Conservation (phyloP, 2,329 filamentous ascomycete genomes). For the Eutypella sp. region DNA sequence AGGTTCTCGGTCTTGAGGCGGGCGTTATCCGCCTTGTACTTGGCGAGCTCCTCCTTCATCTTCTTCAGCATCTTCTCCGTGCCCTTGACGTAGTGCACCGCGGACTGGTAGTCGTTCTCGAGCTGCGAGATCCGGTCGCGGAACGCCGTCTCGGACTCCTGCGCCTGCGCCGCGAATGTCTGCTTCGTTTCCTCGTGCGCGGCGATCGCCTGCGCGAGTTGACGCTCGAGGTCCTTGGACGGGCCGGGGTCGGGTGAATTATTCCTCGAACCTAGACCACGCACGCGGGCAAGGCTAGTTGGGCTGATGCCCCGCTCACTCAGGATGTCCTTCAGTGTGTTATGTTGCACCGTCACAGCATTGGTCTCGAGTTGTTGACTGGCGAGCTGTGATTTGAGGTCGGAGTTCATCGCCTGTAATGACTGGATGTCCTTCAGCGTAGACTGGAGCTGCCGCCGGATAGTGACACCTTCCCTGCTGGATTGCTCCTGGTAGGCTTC, state of each 20-base stretch:
- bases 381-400: constrained; percentile 76
- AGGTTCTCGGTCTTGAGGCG: constrained; percentile 80
- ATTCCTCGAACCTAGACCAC: constrained; percentile 67
- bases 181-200: constrained; percentile 82
- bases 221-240: constrained; percentile 80
- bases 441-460: constrained; percentile 83
- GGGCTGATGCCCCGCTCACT: constrained; percentile 83
- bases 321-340: constrained; percentile 87
- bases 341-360: constrained; percentile 85
- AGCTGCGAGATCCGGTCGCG: constrained; percentile 90
- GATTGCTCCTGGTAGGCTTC: constrained; percentile 97
- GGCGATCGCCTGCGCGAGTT: constrained; percentile 70
- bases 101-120: constrained; percentile 95
- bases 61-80: constrained; percentile 99
- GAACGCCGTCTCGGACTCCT: constrained; percentile 84
- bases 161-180: constrained; percentile 70
- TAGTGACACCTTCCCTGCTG: constrained; percentile 83
- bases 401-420: constrained; percentile 74
- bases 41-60: constrained; percentile 94
- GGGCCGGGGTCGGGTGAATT: constrained; percentile 76
- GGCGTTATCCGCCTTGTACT: constrained; percentile 82
- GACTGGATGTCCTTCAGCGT: constrained; percentile 77
- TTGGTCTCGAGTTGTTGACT: constrained; percentile 91
- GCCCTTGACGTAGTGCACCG: constrained; percentile 95
- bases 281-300: constrained; percentile 64